Evolutionary conservation across 495 filamentous ascomycete species (phyloP).

Genomic region (Cetradonia linearis): DNA sequence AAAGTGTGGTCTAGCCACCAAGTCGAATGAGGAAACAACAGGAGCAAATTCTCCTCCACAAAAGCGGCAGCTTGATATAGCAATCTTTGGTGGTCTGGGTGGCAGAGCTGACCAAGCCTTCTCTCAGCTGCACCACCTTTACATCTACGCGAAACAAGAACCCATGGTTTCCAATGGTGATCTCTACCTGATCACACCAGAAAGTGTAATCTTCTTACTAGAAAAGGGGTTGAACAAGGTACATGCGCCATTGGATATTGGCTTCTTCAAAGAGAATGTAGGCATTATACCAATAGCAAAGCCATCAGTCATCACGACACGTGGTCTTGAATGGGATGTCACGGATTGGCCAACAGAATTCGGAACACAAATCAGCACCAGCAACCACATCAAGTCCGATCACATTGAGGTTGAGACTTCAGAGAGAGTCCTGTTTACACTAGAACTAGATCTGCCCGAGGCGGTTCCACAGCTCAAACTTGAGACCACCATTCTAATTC

Average conservation of each 20-base stretch:
- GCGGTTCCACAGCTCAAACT: background rate
- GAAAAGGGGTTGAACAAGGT: slow-evolving; percentile 58
- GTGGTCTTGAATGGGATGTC: slow-evolving; percentile 86
- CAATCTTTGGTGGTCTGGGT: slow-evolving; percentile 73
- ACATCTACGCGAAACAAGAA: slow-evolving; percentile 38
- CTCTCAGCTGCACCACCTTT: slow-evolving; percentile 73
- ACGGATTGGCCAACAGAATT: slow-evolving; percentile 68
- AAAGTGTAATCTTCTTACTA: slow-evolving; percentile 73
- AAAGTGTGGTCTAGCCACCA: background rate
- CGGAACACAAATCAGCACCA: slow-evolving; percentile 80
- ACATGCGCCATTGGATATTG: slow-evolving; percentile 37
- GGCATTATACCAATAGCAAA: slow-evolving; percentile 78
- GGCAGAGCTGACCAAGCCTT: slow-evolving; percentile 89
- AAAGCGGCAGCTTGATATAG: slow-evolving; percentile 36
- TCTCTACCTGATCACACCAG: slow-evolving; percentile 64
- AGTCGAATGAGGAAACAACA: background rate
- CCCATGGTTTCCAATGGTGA: slow-evolving; percentile 24
- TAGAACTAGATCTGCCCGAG: slow-evolving; percentile 45
- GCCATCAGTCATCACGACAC: slow-evolving; percentile 60
- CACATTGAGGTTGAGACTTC: slow-evolving; percentile 52
- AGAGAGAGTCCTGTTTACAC: slow-evolving; percentile 71
- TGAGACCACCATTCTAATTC: background rate
- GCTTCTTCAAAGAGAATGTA: slow-evolving; percentile 51
- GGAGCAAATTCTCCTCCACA: background rate
- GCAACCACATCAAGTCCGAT: slow-evolving; percentile 65